These are phyloP conservation scores for Ophioceras dolichostomum DNA, from an alignment of 2,329 filamentous ascomycete genomes.

Conservation along the genomic window DNA sequence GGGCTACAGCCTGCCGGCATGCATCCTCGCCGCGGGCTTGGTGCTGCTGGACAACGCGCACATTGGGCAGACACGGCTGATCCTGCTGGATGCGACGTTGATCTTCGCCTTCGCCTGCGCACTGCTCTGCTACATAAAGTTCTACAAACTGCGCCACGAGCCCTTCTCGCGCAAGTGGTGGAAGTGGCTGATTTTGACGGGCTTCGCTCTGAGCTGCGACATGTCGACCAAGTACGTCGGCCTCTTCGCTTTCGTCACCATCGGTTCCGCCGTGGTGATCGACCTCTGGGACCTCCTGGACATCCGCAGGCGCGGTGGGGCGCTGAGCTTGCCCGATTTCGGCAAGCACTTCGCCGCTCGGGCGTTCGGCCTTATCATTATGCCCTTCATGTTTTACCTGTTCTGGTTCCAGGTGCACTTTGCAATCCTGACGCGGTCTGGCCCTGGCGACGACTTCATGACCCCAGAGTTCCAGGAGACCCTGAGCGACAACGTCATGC, in stretches of 20 bases:
- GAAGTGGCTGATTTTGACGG: slow-evolving; percentile 97
- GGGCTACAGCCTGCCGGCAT: slow-evolving; percentile 89
- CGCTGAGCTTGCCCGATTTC: slow-evolving; percentile 69
- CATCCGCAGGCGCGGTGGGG: slow-evolving; percentile 70
- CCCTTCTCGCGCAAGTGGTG: slow-evolving; percentile 96
- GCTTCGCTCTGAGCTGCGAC: slow-evolving; percentile 88
- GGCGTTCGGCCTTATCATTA: slow-evolving; percentile 70
- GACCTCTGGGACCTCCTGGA: slow-evolving; percentile 93
- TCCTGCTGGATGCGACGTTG: slow-evolving; percentile 86
- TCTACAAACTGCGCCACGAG: slow-evolving; percentile 88
- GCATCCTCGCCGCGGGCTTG: slow-evolving; percentile 71
- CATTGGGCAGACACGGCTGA: slow-evolving; percentile 89
- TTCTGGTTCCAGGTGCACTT: slow-evolving; percentile 99
- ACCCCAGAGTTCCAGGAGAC: slow-evolving; percentile 96
- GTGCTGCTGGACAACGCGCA: slow-evolving; percentile 96
- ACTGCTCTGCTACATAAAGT: slow-evolving; percentile 87
- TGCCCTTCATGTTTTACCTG: slow-evolving; percentile 95
- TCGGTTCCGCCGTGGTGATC: slow-evolving; percentile 85
- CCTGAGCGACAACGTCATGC: slow-evolving; percentile 86
- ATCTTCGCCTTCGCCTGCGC: slow-evolving; percentile 95
- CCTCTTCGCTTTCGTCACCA: slow-evolving; percentile 91
- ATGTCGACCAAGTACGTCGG: slow-evolving; percentile 99
- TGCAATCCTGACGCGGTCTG: slow-evolving; percentile 73
- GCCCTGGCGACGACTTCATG: slow-evolving; percentile 98
- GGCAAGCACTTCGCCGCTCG: slow-evolving; percentile 84